Base-by-base conservation (phyloP, 202 grass and related monocot genomes). In the Elaeis oleifera region DNA sequence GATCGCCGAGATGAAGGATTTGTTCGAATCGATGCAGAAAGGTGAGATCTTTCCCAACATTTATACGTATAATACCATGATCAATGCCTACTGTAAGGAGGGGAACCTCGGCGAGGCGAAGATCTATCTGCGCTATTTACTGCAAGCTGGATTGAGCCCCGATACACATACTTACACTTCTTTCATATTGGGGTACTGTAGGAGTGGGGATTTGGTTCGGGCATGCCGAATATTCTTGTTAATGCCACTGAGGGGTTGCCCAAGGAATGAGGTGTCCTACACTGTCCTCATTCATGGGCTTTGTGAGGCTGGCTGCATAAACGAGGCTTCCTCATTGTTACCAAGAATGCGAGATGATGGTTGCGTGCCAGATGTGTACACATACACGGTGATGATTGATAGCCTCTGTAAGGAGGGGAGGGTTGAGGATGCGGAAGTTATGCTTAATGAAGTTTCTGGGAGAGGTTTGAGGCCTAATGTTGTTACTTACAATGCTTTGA, bases 161-260 rank as follows among this genome's bases (percentile, higher is more conserved):
- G 86, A 95, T 70, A 80, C 83, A 17, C 78, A 90, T 67, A 80
- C 83, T 7, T 95, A 84, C 44, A 95, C 86, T 1, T 95, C 90
- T 5, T 95, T 95, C 56, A 72, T 95, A 0, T 21, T 90, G 4
- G 90, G 80, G 5, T 95, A 87, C 16, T 87, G 90, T 56, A 68
- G 74, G 27, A 71, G 66, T 18, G 83, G 81, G 28, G 59, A 82
- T 54, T 78, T 90, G 22, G 51, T 54, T 31, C 75, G 78, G n/a
- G 90, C 86, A 17, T 90, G 86, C 60, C 55, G 84, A 24, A 1
- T 95, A 69, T 95, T 95, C 53, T 69, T 95, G 72, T 74, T 95
- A 78, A 95, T 95, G 90, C 90, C 90, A 3, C 76, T 80, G n/a
- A 85, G 83, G 48, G 86, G 86, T 39, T 90, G 80, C 28, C 69